Evolutionary conservation across 352 stramenopile genomes (phyloP).

Genomic region (Pythium pyrilobum): DNA sequence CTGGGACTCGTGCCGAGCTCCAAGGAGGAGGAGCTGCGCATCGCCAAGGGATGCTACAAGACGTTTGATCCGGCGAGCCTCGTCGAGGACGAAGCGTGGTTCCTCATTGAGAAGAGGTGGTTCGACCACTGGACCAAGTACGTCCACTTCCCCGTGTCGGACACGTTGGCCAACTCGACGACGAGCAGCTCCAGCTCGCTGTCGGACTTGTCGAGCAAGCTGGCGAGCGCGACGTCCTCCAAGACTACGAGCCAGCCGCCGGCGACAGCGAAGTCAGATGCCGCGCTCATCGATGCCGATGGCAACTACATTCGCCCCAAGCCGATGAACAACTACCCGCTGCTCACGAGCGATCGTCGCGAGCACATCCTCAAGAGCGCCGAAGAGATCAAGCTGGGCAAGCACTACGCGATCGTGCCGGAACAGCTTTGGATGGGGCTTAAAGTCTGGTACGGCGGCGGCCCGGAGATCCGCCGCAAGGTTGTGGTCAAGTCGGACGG

Average conservation of each 20-base stretch:
- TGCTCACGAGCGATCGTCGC: slow-evolving; percentile 62
- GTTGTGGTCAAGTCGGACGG: slow-evolving; percentile 67
- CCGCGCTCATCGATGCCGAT: slow-evolving; percentile 70
- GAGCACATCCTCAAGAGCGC: slow-evolving; percentile 62
- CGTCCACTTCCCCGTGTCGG: slow-evolving; percentile 31
- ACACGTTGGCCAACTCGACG: slow-evolving; percentile 18
- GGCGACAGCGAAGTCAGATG: slow-evolving; percentile 21
- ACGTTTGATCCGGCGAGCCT: slow-evolving; percentile 60
- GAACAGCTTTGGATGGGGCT: slow-evolving; percentile 88
- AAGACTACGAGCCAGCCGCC: slow-evolving; percentile 1
- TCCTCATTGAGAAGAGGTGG: slow-evolving; percentile 79
- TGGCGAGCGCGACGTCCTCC: neutral
- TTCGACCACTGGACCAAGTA: slow-evolving; percentile 86
- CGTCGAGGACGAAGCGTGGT: slow-evolving; percentile 83
- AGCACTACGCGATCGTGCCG: slow-evolving; percentile 84
- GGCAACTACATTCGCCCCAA: slow-evolving; percentile 79
- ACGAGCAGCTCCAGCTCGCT: slow-evolving; percentile 16
- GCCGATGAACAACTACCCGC: slow-evolving; percentile 75
- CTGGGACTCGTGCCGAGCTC: slow-evolving; percentile 60
- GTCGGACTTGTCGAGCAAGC: slow-evolving; percentile 18
- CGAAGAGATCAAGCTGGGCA: slow-evolving; percentile 72
- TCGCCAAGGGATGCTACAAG: slow-evolving; percentile 70
- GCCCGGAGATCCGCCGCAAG: slow-evolving; percentile 79
- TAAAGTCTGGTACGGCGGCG: slow-evolving; percentile 90
- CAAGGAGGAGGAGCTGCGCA: slow-evolving; percentile 75